Percentiles rank a stretch among this genome's conserved stretches.
Evolutionary conservation across 2,329 filamentous ascomycete genomes (phyloP).

Genomic region (Clarireedia hainanense): DNA sequence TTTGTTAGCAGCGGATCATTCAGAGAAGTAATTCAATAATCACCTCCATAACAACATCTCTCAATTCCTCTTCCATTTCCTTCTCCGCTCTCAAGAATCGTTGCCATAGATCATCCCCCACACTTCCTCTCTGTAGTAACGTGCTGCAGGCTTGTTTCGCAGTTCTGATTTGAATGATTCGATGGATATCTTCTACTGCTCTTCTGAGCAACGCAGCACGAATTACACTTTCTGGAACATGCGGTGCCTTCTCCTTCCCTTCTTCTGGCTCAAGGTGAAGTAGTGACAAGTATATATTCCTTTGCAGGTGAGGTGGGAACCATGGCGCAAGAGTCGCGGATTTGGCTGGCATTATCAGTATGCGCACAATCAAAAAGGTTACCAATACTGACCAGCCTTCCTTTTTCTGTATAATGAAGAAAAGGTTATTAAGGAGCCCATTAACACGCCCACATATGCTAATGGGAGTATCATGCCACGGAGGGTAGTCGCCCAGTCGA

Average conservation of each 20-base stretch:
- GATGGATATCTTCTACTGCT: slow-evolving; percentile 86
- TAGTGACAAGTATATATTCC: slow-evolving; percentile 90
- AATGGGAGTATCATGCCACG: slow-evolving; percentile 72
- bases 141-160: slow-evolving; percentile 82
- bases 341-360: slow-evolving; percentile 44
- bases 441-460: slow-evolving; percentile 80
- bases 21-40: slow-evolving; percentile 19
- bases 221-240: slow-evolving; percentile 74
- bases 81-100: slow-evolving; percentile 87
- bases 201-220: slow-evolving; percentile 83
- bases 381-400: slow-evolving; percentile 61
- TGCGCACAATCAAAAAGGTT: background rate
- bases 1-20: slow-evolving; percentile 17
- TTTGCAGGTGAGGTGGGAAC: slow-evolving; percentile 85
- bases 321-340: slow-evolving; percentile 84
- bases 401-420: slow-evolving; percentile 88
- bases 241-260: slow-evolving; percentile 57
- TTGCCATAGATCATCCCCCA: slow-evolving; percentile 94
- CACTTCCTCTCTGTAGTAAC: slow-evolving; percentile 80
- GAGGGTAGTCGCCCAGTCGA: slow-evolving; percentile 59
- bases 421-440: slow-evolving; percentile 85
- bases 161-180: slow-evolving; percentile 80
- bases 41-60: slow-evolving; percentile 90
- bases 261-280: slow-evolving; percentile 65
- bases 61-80: slow-evolving; percentile 93